These are phyloP conservation scores for Pythium folliculosum DNA, from an alignment of 352 stramenopile genomes.

Conservation along the genomic window DNA sequence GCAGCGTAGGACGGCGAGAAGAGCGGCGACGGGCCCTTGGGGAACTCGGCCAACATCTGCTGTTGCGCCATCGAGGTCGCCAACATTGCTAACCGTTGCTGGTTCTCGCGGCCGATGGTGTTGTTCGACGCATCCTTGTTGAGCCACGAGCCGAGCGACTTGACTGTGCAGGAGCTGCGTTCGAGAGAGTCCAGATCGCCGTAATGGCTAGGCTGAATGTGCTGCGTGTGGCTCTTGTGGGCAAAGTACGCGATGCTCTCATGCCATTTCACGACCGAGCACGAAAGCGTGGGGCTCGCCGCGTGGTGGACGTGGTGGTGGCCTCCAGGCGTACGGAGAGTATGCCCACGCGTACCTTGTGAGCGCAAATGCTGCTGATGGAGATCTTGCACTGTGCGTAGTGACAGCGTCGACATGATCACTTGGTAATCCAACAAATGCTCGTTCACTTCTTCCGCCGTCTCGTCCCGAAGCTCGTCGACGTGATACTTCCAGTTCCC, in stretches of 20 bases:
- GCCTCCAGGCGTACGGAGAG: neutral
- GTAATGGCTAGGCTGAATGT: conserved; percentile 12
- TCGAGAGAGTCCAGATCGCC: conserved; percentile 26
- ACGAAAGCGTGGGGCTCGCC: conserved; percentile 29
- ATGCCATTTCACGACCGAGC: conserved; percentile 53
- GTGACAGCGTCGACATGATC: conserved; percentile 61
- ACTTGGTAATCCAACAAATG: conserved; percentile 68
- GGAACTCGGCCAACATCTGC: conserved; percentile 25
- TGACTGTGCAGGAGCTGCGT: conserved; percentile 1
- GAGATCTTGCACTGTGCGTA: conserved; percentile 43
- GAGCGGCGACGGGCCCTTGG: conserved; percentile 32
- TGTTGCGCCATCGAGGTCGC: conserved; percentile 15
- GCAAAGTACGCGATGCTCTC: conserved; percentile 62
- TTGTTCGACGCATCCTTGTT: conserved; percentile 19
- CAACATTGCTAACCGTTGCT: conserved; percentile 8
- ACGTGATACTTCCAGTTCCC: conserved; percentile 47
- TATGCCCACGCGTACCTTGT: conserved; percentile 3
- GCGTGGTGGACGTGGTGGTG: conserved; percentile 8
- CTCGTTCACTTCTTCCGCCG: conserved; percentile 37
- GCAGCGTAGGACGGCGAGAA: conserved; percentile 56
- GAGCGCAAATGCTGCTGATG: conserved; percentile 36
- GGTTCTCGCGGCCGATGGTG: conserved; percentile 13
- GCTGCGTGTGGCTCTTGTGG: conserved; percentile 41
- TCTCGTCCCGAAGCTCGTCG: conserved; percentile 39
- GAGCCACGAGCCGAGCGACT: conserved; percentile 20